Conservation (phyloP, 306 rosid genomes). For the Mimosa bimucronata region DNA sequence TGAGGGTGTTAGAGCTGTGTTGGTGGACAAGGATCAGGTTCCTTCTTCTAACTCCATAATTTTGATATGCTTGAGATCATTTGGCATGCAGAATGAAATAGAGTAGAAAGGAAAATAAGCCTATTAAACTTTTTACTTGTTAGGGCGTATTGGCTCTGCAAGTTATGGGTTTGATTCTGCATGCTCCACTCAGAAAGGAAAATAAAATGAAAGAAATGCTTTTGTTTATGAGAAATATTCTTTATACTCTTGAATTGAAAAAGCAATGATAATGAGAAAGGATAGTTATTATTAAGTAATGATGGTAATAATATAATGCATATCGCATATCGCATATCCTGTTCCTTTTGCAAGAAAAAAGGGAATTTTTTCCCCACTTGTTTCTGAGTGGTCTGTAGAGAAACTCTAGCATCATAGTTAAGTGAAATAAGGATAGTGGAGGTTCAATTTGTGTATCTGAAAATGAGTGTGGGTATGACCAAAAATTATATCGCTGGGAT, state of each 20-base stretch:
- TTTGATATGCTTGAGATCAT: not conserved
- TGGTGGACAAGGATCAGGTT: constrained; percentile 99
- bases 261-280: not conserved
- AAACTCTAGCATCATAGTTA: constrained; percentile 20
- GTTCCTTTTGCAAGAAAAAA: not conserved
- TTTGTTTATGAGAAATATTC: not conserved
- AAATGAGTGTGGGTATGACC: not conserved
- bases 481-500: not conserved
- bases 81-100: not conserved
- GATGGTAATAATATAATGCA: not conserved
- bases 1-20: constrained; percentile 95
- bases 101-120: not conserved
- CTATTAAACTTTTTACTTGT: not conserved
- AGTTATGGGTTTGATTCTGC: not conserved
- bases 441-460: constrained; percentile 22
- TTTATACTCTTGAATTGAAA: not conserved
- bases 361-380: not conserved
- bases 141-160: not conserved
- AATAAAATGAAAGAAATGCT: not conserved
- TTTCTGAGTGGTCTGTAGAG: not conserved
- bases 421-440: not conserved
- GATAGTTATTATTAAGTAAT: not conserved
- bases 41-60: constrained; percentile 12
- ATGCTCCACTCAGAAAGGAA: not conserved
- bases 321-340: not conserved